These are phyloP conservation scores for Microcyclospora pomicola DNA, from an alignment of 2,329 filamentous ascomycete species.

Conservation along the genomic window DNA sequence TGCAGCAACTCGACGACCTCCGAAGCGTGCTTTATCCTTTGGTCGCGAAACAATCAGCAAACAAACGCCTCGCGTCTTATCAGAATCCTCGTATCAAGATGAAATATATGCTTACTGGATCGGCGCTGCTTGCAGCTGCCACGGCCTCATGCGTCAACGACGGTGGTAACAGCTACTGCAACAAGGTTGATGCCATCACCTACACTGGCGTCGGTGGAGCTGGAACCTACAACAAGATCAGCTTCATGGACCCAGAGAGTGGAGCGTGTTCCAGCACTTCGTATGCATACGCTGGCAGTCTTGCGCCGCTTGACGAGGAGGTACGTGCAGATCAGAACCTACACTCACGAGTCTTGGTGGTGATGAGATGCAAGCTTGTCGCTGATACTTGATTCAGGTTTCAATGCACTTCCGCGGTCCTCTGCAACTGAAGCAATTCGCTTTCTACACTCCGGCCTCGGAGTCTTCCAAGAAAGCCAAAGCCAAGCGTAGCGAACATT, in stretches of 20 bases:
- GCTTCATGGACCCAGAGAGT: slow-evolving; percentile 42
- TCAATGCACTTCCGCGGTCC: slow-evolving; percentile 63
- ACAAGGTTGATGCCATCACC: slow-evolving; percentile 50
- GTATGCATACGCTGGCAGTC: slow-evolving; percentile 42
- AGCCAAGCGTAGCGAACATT: slow-evolving; percentile 9
- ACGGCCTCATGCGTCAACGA: slow-evolving; percentile 8
- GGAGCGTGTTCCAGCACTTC: slow-evolving; percentile 41
- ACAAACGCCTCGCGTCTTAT: no score
- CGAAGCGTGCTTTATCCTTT: no score
- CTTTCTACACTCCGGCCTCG: slow-evolving; percentile 46
- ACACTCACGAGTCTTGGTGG: not conserved
- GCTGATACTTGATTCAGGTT: slow-evolving; percentile 34
- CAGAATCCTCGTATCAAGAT: slow-evolving; percentile 5
- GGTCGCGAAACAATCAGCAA: no score
- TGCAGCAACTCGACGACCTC: no score
- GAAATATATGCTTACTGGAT: slow-evolving; percentile 19
- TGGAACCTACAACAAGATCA: slow-evolving; percentile 49
- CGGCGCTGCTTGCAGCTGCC: slow-evolving; percentile 17
- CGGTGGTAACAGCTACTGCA: slow-evolving; percentile 52
- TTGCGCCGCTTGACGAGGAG: slow-evolving; percentile 57
- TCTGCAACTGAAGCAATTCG: slow-evolving; percentile 51
- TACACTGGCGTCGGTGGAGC: slow-evolving; percentile 40
- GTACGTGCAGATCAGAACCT: slow-evolving; percentile 32
- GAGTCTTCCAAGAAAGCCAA: slow-evolving; percentile 26
- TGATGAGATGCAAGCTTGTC: not conserved